Conservation (phyloP, 257 asterid species). For the Handroanthus guayacan region DNA sequence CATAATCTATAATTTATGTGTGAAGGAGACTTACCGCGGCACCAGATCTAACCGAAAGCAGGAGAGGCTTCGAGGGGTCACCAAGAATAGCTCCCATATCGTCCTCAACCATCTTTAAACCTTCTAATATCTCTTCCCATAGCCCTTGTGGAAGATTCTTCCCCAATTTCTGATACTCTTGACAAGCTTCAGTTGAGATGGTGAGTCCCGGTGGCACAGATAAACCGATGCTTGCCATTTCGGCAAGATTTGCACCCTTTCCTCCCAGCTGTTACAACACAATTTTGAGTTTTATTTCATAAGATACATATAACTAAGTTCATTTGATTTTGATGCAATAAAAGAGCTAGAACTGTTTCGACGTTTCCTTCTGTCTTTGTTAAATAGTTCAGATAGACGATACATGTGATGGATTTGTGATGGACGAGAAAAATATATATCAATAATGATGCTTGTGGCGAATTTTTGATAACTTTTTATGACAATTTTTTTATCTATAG, state of each 20-base stretch:
- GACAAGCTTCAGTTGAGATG: conserved; percentile 96
- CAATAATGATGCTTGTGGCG: too few relatives aligned
- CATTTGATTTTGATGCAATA: not conserved
- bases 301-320: not conserved
- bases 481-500: too few relatives aligned
- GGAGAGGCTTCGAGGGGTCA: conserved; percentile 83
- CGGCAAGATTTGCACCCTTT: conserved; percentile 98
- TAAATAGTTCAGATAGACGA: too few relatives aligned
- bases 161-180: conserved; percentile 80
- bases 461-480: too few relatives aligned
- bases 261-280: conserved; percentile 76
- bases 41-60: conserved; percentile 90
- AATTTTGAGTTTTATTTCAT: not conserved
- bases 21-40: conserved; percentile 70
- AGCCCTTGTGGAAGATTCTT: conserved; percentile 72
- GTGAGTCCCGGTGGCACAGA: conserved; percentile 98
- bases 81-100: conserved; percentile 94
- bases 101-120: conserved; percentile 64
- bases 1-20: not conserved
- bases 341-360: too few relatives aligned
- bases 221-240: conserved; percentile 96
- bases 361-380: too few relatives aligned
- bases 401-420: too few relatives aligned
- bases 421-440: too few relatives aligned
- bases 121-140: conserved; percentile 89